Base-by-base conservation (phyloP, 2,329 filamentous ascomycete genomes). In the Apiospora arundinis region DNA sequence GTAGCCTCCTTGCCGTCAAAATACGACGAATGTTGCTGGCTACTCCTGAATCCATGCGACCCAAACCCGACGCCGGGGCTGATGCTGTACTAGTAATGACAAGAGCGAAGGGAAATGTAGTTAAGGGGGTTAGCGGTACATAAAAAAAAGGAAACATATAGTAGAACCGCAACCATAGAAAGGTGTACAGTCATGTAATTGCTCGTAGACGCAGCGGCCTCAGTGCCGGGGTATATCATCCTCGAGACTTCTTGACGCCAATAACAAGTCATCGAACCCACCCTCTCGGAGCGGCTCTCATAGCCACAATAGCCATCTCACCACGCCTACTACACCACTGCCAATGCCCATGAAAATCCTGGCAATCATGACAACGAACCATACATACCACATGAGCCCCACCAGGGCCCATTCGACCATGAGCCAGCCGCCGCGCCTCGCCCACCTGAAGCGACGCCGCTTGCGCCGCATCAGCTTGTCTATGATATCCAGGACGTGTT, bases 361-460 rank as follows among this genome's bases (percentile, higher is more conserved):
- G 69, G 92, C 85, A 32, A 95, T 85, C 80, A 95, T 93, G 32
- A 98, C 95, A 45, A 97, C 85, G 72, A 97, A 90, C 95, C 95
- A 98, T 21, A 97, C 91, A 82, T 92, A 94, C 95, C 96, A 98
- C 91, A 98, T 94, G 76, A 97, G 89, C 4, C 93, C 93, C 49
- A 98, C 90, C 23, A 98, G 87, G 68, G 90, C 84, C 94, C 95
- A 98, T 84, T 98, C 95, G 21, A 98, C 89, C 25, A 92, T 82
- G 70, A 95, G 90, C 88, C 95, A 98, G 18, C 94, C 92, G 0
- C 91, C 90, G 18, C 93, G 86, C 49, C 94, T 86, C 32, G 95
- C 82, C 90, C 94, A 95, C 70, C 93, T 87, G 78, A 96, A 90
- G 71, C 90, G 83, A 42, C 90, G 82, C 18, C 90, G 86, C 69